phyloP scores from a whole-genome alignment of 345 rosid species.

The Eucalyptus shirleyi region DNA sequence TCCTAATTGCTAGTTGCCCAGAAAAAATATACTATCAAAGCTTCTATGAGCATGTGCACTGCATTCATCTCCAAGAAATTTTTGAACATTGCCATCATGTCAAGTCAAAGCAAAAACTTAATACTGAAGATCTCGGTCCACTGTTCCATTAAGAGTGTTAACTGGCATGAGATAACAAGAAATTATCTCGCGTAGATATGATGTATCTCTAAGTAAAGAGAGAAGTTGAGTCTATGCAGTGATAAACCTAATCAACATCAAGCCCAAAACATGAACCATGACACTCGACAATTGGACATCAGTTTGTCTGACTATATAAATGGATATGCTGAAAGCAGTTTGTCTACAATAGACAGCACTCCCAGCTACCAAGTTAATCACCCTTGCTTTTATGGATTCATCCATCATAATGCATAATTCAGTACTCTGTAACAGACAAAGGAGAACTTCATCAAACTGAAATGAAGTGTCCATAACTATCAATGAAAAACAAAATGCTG shows the following conservation, averaged over 20 bases:
- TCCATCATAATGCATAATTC: background rate
- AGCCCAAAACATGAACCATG: background rate
- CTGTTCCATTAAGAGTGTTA: background rate
- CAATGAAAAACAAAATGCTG: background rate
- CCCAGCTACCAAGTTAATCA: background rate
- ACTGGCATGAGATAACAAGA: background rate
- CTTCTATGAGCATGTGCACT: background rate
- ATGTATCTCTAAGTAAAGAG: background rate
- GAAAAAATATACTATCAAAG: background rate
- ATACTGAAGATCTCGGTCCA: background rate
- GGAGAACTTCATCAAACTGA: background rate
- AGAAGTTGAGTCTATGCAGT: background rate
- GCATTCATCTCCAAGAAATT: background rate
- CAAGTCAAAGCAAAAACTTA: background rate
- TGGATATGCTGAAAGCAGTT: background rate
- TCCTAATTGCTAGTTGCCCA: background rate
- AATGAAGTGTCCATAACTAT: background rate
- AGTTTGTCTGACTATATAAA: background rate
- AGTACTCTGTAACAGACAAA: background rate
- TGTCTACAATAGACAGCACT: background rate
- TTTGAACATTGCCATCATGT: background rate
- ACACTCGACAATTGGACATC: background rate
- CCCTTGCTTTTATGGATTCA: background rate
- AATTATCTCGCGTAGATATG: background rate
- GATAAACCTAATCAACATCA: background rate